Evolutionary conservation across 2,329 filamentous ascomycete genomes (phyloP), one percentile per base, ranked within the genome.

Genomic region (Pleoardoris graminearum): DNA sequence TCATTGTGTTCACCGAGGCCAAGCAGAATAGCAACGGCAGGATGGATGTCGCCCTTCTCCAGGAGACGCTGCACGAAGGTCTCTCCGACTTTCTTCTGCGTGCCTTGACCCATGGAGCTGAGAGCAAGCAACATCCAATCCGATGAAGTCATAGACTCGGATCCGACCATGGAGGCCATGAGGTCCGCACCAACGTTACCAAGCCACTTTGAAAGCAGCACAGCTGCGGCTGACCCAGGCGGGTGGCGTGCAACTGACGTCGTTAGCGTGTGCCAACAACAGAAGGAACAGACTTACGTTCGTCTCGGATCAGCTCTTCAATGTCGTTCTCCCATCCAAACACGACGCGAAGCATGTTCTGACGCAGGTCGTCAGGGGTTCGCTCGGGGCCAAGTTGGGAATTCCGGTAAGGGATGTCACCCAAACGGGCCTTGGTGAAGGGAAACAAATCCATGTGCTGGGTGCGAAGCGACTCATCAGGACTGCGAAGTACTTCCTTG

Each of bases 61-160:
- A 99, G 81, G 1, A 99, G 80, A 44, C 91, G 86, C 71, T 96
- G 92, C 1, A 96, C 90, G 62, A 96, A 96, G 3, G 91, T 87
- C 52, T 93, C 88, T 1, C 90, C 91, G 14, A 97, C 85, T 71
- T 96, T 95, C 70, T 95, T 92, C 65, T 95, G 90, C 1, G 91
- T 91, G 32, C 77, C 76, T 33, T 75, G 69, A 0, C 89, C 91
- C 75, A 97, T 95, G 35, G 90, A 89, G 67, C 90, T 96, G 46
- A 99, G 76, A 10, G 94, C 93, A 30, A 99, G 78, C 53, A 97
- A 77, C 91, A 99, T 97, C 94, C 94, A 99, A 73, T 97, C 94
- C 0, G 90, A 90, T 2, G 89, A 91, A 8, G 91, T 93, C 82
- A 94, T 92, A n/a, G 90, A 88, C 60, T 93, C 86, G 0, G 91